A percentile compares a stretch with the other conserved stretches of the same genome.
Evolutionary conservation across 805 yeast genomes (phyloP).

Genomic region (Candida hungchunana): DNA sequence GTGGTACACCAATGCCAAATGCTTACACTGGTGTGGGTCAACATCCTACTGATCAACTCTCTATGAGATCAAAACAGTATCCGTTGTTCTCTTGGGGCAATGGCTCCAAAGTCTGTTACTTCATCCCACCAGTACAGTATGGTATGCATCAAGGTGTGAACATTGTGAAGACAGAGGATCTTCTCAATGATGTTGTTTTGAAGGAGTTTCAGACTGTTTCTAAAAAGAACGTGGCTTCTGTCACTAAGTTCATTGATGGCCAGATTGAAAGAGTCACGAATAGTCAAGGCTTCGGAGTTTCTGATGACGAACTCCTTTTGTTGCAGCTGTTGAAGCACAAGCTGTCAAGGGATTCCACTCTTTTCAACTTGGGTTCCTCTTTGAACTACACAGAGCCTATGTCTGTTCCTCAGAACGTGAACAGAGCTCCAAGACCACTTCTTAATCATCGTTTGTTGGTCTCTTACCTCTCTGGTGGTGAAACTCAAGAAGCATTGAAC

Average conservation of each 20-base stretch:
- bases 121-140: slow-evolving; percentile 31
- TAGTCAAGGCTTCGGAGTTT: slow-evolving; percentile 38
- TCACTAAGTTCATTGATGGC: slow-evolving; percentile 26
- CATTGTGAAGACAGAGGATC: slow-evolving; percentile 31
- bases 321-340: slow-evolving; percentile 28
- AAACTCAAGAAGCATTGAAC: slow-evolving; percentile 60
- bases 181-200: slow-evolving; percentile 31
- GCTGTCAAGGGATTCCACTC: slow-evolving; percentile 11
- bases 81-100: slow-evolving; percentile 71
- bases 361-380: slow-evolving; percentile 22
- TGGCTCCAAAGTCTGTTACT: slow-evolving; percentile 40
- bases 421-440: slow-evolving; percentile 17
- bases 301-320: slow-evolving; percentile 71
- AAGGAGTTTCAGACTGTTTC: slow-evolving; percentile 33
- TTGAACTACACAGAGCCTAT: slow-evolving; percentile 17
- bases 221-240: slow-evolving; percentile 26
- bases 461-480: slow-evolving; percentile 66
- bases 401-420: slow-evolving; percentile 1
- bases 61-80: slow-evolving; percentile 49
- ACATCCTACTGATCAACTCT: too few relatives aligned
- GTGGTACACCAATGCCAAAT: too few relatives aligned
- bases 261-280: slow-evolving; percentile 10
- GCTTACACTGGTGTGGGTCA: too few relatives aligned
- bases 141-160: slow-evolving; percentile 35
- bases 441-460: slow-evolving; percentile 31